These are phyloP conservation scores for Eucalyptus cloeziana DNA, from an alignment of 345 rosid genomes.

Conservation along the genomic window DNA sequence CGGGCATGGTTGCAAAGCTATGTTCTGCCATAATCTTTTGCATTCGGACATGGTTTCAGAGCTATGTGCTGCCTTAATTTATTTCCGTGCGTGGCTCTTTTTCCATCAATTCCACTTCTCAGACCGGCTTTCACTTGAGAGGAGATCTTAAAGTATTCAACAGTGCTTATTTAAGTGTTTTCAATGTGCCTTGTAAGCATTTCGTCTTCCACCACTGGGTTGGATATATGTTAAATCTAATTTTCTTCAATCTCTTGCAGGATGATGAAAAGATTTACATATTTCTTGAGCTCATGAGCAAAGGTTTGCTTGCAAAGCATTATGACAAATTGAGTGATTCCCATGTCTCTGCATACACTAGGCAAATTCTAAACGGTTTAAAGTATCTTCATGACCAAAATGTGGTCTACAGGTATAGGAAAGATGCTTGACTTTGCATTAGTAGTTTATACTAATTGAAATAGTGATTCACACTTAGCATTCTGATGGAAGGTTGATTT, in stretches of 20 bases:
- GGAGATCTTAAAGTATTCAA: too few species aligned
- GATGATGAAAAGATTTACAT: conserved; percentile 37
- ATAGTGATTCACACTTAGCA: not conserved
- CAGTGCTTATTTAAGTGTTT: too few species aligned
- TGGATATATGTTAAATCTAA: too few species aligned
- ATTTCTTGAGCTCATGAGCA: conserved; percentile 15
- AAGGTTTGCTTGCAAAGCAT: conserved; percentile 44
- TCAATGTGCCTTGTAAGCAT: too few species aligned
- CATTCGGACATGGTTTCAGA: too few species aligned
- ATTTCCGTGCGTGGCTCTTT: too few species aligned
- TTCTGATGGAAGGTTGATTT: not conserved
- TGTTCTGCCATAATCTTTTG: too few species aligned
- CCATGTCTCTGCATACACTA: conserved; percentile 16
- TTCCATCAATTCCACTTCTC: too few species aligned
- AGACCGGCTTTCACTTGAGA: too few species aligned
- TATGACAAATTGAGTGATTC: conserved; percentile 40
- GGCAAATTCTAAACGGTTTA: conserved; percentile 45
- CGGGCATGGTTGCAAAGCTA: too few species aligned
- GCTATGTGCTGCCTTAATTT: too few species aligned
- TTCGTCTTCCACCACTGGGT: too few species aligned
- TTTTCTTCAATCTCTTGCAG: conserved; percentile 7
- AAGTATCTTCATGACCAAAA: conserved; percentile 58
- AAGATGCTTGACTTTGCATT: not conserved
- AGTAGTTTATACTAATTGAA: not conserved
- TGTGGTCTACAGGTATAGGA: conserved; percentile 26